Evolutionary conservation across 805 yeast species (phyloP), one percentile per base, ranked within the genome.

Genomic region (Saturnispora kantuleensis): DNA sequence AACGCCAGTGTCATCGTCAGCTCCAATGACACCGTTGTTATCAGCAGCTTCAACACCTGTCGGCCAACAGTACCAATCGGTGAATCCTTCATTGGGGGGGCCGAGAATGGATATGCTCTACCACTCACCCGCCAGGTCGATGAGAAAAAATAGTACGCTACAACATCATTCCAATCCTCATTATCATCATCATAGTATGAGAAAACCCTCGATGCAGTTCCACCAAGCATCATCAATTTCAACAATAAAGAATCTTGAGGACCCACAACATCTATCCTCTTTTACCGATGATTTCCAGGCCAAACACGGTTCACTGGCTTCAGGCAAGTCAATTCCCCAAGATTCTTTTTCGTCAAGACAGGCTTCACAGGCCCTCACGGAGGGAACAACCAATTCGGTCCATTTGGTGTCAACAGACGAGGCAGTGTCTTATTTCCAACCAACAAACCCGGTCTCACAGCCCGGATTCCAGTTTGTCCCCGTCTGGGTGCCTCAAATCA

Each of bases 401-500:
- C 52, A 54, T 38, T 31, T 59, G 12, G 52, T 62, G 3, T 43
- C 58, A 2, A 39, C 49, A 10, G 61, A 57, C 21, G 64, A 59
- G 41, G 55, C 60, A 17, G 48, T 47, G 15, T 48, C 60, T 2
- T 56, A 54, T 35, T 60, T 57, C 47, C 48, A 52, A 38, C 54
- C 57, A 7, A 26, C 44, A 15, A 55, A 43, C 15, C 47, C 54
- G 1, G 38, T 57, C 3, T 18, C 52, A 4, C 56, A 58, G 37
- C 58, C 62, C 1, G 46, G 50, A 12, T 58, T 61, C 41, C 54
- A 55, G 39, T 63, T 62, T 45, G 49, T 56, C 3, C 74, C 77
- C 0, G 59, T 73, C 12, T 83, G 90, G 89, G 59, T 79, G 0
- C 83, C 87, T 0, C 70, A 73, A 39, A 62, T 73, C n/a, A 73